Evolutionary conservation across 2,329 filamentous ascomycete species (phyloP).

Genomic region (Pestalotiopsis sp.): DNA sequence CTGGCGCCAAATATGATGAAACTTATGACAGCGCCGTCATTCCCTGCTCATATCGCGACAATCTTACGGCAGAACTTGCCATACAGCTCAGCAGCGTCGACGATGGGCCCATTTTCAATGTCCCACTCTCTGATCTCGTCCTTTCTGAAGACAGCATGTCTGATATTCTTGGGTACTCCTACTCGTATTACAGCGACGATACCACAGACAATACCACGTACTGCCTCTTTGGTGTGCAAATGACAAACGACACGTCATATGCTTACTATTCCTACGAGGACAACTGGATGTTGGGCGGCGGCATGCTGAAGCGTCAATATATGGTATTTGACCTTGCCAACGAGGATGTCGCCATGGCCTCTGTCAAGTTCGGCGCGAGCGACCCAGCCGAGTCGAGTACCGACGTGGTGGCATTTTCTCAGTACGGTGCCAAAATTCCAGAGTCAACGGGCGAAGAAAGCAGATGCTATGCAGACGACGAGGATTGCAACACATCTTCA

Average conservation of each 20-base stretch:
- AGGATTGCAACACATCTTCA: background rate
- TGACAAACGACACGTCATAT: conserved; percentile 15
- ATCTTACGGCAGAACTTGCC: conserved; percentile 23
- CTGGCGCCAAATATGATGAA: conserved; percentile 27
- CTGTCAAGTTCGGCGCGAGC: conserved; percentile 23
- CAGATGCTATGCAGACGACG: background rate
- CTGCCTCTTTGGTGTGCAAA: conserved; percentile 36
- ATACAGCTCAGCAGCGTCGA: conserved; percentile 24
- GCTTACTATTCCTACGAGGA: conserved; percentile 5
- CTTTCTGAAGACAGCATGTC: conserved; percentile 19
- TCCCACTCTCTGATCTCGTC: conserved; percentile 31
- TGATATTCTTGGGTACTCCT: background rate
- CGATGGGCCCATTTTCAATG: conserved; percentile 29
- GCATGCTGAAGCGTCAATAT: conserved; percentile 33
- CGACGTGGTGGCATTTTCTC: conserved; percentile 29
- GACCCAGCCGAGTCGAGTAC: conserved; percentile 14
- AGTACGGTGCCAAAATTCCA: conserved; percentile 28
- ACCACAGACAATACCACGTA: background rate
- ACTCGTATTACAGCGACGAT: background rate
- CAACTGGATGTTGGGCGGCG: conserved; percentile 22
- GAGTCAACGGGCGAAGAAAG: conserved; percentile 20
- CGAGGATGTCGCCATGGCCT: conserved; percentile 34
- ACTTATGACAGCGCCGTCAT: conserved; percentile 20
- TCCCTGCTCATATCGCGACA: conserved; percentile 26
- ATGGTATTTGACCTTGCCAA: conserved; percentile 36